Evolutionary conservation across 2,329 filamentous ascomycete genomes (phyloP).

Genomic region (Saccharata proteae): DNA sequence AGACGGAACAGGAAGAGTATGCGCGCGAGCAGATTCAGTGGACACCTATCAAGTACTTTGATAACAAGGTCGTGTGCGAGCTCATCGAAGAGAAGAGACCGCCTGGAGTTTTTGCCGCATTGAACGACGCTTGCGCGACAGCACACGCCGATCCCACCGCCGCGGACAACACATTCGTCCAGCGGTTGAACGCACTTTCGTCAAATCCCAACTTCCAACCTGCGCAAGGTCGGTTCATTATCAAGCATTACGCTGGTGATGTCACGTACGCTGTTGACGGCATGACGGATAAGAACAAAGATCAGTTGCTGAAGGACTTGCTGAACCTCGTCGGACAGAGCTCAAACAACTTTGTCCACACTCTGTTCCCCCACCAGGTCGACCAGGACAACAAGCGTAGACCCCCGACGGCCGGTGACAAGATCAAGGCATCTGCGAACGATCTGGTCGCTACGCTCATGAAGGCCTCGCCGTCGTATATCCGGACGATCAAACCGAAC

Average conservation of each 20-base stretch:
- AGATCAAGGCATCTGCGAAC: constrained; percentile 90
- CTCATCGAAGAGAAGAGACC: constrained; percentile 87
- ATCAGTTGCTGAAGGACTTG: constrained; percentile 87
- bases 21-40: constrained; percentile 91
- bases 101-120: constrained; percentile 81
- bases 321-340: constrained; percentile 77
- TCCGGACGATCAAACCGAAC: constrained; percentile 98
- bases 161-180: constrained; percentile 92
- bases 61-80: constrained; percentile 98
- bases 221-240: constrained; percentile 89
- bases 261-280: constrained; percentile 89
- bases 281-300: constrained; percentile 99
- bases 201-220: constrained; percentile 81
- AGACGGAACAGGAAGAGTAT: constrained; percentile 96
- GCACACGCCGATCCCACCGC: constrained; percentile 90
- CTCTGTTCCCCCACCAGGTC: constrained; percentile 81
- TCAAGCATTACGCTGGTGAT: constrained; percentile 98
- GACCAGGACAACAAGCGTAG: constrained; percentile 92
- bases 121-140: constrained; percentile 98
- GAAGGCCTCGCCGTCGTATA: constrained; percentile 96
- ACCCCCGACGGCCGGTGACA: constrained; percentile 88
- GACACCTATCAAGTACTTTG: constrained; percentile 98
- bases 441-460: constrained; percentile 89
- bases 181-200: constrained; percentile 78
- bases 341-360: constrained; percentile 74